Evolutionary conservation across 768 basidiomycete genomes (phyloP).

Genomic region (Baorangia bicolor): DNA sequence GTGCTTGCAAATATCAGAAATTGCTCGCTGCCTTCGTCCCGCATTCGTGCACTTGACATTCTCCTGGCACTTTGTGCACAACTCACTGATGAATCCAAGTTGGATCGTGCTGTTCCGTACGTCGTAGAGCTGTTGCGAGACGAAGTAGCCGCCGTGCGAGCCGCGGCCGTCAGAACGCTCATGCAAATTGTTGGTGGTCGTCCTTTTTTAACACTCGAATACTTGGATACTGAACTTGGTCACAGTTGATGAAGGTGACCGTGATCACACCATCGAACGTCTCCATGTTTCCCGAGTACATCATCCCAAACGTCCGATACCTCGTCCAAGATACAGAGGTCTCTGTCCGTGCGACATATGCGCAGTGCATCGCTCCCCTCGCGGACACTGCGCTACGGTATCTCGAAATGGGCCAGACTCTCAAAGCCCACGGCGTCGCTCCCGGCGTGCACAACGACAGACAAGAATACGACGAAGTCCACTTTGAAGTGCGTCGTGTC

Average conservation of each 20-base stretch:
- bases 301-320: constrained; percentile 85
- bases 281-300: constrained; percentile 91
- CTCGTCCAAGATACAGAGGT: constrained; percentile 83
- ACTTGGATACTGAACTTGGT: constrained; percentile 29
- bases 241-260: constrained; percentile 57
- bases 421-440: constrained; percentile 76
- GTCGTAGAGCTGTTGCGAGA: constrained; percentile 87
- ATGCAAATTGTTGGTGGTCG: constrained; percentile 71
- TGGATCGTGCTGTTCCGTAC: constrained; percentile 92
- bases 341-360: constrained; percentile 77
- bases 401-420: constrained; percentile 90
- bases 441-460: constrained; percentile 44
- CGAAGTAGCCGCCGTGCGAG: constrained; percentile 80
- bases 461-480: constrained; percentile 73
- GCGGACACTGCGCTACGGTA: constrained; percentile 86
- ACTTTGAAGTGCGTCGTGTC: constrained; percentile 64
- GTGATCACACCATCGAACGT: constrained; percentile 64
- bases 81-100: constrained; percentile 91
- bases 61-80: constrained; percentile 79
- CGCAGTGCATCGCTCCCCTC: constrained; percentile 80
- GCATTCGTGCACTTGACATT: constrained; percentile 80
- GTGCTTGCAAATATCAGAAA: constrained; percentile 89
- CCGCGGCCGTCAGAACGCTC: constrained; percentile 71
- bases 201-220: not conserved
- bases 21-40: constrained; percentile 81